Conservation (phyloP, 768 basidiomycete genomes). For the Termitomyces sp. region DNA sequence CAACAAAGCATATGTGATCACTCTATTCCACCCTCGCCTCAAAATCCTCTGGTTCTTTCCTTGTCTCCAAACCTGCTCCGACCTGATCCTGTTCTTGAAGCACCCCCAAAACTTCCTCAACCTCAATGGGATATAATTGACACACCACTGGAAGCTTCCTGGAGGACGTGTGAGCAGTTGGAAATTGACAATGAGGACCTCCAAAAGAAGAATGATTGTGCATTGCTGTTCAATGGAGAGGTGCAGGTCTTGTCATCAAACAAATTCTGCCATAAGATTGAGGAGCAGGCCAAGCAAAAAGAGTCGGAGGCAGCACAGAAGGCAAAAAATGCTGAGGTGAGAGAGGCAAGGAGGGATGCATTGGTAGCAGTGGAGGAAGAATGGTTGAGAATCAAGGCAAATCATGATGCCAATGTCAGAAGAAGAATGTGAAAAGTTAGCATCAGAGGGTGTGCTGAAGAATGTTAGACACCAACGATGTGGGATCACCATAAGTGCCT, state of each 20-base stretch:
- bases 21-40: not conserved
- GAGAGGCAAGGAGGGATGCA: too few species aligned
- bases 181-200: too few species aligned
- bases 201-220: too few species aligned
- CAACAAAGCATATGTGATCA: not conserved
- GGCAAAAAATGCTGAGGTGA: too few species aligned
- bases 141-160: too few species aligned
- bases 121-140: too few species aligned
- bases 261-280: not conserved
- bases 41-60: not conserved
- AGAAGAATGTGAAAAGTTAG: slow-evolving; percentile 7
- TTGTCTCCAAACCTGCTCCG: not conserved
- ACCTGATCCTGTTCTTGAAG: too few species aligned
- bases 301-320: not conserved
- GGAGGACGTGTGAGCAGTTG: too few species aligned
- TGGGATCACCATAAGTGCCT: too few species aligned
- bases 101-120: too few species aligned
- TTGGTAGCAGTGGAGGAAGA: slow-evolving; percentile 6
- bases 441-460: slow-evolving; percentile 4
- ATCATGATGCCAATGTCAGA: slow-evolving; percentile 10
- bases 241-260: not conserved
- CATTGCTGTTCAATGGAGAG: not conserved
- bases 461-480: too few species aligned
- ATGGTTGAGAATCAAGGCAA: slow-evolving; percentile 12
- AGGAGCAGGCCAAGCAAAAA: not conserved